Base-by-base conservation (phyloP, 2,329 filamentous ascomycete genomes). In the Ophiocordyceps camponoti-rufipedis region DNA sequence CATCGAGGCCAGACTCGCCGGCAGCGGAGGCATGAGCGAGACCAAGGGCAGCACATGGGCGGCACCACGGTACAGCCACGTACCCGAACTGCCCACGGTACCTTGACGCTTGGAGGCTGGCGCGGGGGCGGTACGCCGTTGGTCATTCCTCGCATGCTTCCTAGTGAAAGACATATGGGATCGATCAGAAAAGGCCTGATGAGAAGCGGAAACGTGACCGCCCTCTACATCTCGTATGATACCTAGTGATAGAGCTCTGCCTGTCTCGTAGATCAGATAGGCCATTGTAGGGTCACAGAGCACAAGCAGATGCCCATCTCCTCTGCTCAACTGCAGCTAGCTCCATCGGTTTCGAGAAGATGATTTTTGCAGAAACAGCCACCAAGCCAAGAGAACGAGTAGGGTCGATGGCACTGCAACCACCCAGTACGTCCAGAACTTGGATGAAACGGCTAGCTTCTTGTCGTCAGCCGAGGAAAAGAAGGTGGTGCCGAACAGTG, bases 381-480 rank as follows among this genome's bases (percentile, higher is more conserved):
- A 33, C 42, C 42, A 43, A 18, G 18, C 14, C 14, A 41, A 7
- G 9, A 44, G 35, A 13, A 40, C 42, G 14, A 44, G 14, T 16
- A 44, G 19, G 6, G 35, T 44, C n/a, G 43, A 43, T 12, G 42
- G 42, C 14, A 43, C 28, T 18, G 42, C 42, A 33, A 43, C 42
- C 29, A 14, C 42, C 42, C 42, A 43, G 18, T 43, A 43, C 12
- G 31, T 43, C 42, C 42, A 43, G 28, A 43, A 43, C 42, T 43
- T 43, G 14, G 29, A 18, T 7, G 42, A 43, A 4, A 43, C 18
- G 28, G 29, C 29, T 29, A 43, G 42, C n/a, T 31, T 16, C 35
- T 39, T 39, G 35, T 43, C 42, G 19, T 43, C 42, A n/a, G 42
- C 29, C 11, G 18, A 43, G 29, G 42, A 43, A 28, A 43, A 43